Base-by-base conservation (phyloP, 140 eudicot genomes). In the Anethum foeniculum region DNA sequence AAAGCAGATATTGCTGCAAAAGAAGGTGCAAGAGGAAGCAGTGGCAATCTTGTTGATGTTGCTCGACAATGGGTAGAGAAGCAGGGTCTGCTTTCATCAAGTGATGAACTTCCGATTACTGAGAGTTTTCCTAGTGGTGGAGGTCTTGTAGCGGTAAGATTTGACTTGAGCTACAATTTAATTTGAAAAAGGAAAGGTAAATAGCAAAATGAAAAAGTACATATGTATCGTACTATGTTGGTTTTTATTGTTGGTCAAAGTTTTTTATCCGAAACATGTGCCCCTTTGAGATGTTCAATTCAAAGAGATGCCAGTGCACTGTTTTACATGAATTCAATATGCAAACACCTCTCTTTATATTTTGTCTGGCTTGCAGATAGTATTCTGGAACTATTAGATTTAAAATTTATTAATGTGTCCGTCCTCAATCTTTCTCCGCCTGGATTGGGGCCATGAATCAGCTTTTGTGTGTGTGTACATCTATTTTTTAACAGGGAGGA, bases 51-150 rank as follows among this genome's bases (percentile, higher is more conserved):
- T 84, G 97, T 95, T 74, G 99, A 95, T 80, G 88, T 82, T 79
- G 99, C 99, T 34, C 88, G 95, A 25, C 97, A 95, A 2, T 95
- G 99, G 99, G 97, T 93, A 46, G 99, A 95, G 79, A 92, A 92
- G 82, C 97, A 95, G 87, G 99, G 99, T 79, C 86, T 95, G 77
- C 96, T 95, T 85, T 90, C 99, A 38, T 84, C 95, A 71, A 90
- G 84, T 77, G 97, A 95, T 41, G 99, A 95, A 76, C 91, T 92
- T 80, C 99, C 99, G 2, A 58, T 95, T 77, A 86, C 90, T 38
- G 99, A 92, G 85, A 92, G 93, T 80, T 95, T 95, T 80, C 97
- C 99, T 9, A 91, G 93, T 64, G 85, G 85, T 82, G 91, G 96
- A 34, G 96, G 98, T 77, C 90, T 95, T 73, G 25, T 91, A 77